phyloP scores from a whole-genome alignment of 2,329 filamentous ascomycete species.

The Fusarium verrucosum region DNA sequence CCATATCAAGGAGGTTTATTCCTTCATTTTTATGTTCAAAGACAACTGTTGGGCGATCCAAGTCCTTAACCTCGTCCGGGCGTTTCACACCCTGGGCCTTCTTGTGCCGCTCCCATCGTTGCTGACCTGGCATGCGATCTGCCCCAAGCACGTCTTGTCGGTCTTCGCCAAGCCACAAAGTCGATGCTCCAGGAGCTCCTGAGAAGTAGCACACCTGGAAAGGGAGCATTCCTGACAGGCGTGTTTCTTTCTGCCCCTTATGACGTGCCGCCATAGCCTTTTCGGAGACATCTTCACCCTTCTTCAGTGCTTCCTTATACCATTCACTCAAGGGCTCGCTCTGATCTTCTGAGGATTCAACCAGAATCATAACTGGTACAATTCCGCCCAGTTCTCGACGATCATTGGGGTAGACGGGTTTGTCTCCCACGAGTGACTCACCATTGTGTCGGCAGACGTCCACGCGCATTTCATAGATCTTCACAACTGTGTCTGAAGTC shows the following conservation, averaged over 20 bases:
- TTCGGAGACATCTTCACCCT: slow-evolving; percentile 34
- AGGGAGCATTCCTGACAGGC: slow-evolving; percentile 40
- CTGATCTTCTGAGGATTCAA: slow-evolving; percentile 5
- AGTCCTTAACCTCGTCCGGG: neutral
- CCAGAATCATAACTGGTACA: slow-evolving; percentile 37
- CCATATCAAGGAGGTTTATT: slow-evolving; percentile 25
- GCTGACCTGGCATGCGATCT: slow-evolving; percentile 44
- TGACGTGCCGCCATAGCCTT: slow-evolving; percentile 23
- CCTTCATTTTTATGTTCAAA: slow-evolving; percentile 32
- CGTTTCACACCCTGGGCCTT: neutral
- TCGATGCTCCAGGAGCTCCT: slow-evolving; percentile 25
- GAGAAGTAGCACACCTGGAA: slow-evolving; percentile 43
- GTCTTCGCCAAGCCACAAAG: slow-evolving; percentile 43
- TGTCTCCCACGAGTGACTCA: slow-evolving; percentile 37
- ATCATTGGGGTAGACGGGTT: slow-evolving; percentile 38
- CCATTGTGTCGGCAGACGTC: slow-evolving; percentile 41
- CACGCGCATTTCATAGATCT: slow-evolving; percentile 40
- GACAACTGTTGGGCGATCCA: slow-evolving; percentile 23
- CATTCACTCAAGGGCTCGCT: slow-evolving; percentile 14
- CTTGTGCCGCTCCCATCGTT: slow-evolving; percentile 37
- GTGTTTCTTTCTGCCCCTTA: slow-evolving; percentile 21
- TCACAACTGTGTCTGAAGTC: slow-evolving; percentile 8
- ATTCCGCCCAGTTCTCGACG: slow-evolving; percentile 41
- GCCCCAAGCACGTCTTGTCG: slow-evolving; percentile 41
- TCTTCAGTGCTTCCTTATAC: neutral